Evolutionary conservation across 2,329 filamentous ascomycete species (phyloP).

Genomic region (Fusarium acutatum): DNA sequence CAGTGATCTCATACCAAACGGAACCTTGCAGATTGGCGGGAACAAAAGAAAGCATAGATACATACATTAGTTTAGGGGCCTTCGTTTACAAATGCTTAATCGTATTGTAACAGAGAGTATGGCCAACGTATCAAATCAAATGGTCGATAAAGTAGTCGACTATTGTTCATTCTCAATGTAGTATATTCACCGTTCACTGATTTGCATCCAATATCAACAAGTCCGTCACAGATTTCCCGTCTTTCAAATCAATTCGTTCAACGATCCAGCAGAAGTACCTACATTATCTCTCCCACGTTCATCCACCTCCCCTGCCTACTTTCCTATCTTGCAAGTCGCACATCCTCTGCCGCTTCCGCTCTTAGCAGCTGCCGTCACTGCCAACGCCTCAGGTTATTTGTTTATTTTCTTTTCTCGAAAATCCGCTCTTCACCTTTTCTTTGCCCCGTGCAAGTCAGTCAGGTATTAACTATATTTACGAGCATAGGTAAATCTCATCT

Average conservation of each 20-base stretch:
- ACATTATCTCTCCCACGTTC: background rate
- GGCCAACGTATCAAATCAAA: background rate
- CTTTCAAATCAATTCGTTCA: background rate
- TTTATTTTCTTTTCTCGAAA: background rate
- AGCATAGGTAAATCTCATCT: background rate
- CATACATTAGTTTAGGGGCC: background rate
- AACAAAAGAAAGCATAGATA: conserved; percentile 6
- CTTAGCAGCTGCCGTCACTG: background rate
- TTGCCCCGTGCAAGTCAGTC: background rate
- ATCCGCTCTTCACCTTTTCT: background rate
- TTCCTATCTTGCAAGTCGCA: background rate
- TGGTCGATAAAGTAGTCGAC: background rate
- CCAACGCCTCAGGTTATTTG: background rate
- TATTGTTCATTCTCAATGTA: background rate
- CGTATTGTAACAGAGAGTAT: background rate
- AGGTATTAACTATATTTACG: background rate
- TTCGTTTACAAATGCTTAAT: background rate
- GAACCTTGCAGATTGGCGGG: background rate
- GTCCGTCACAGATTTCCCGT: background rate
- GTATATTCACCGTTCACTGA: background rate
- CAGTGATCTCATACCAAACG: background rate
- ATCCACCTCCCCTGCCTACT: background rate
- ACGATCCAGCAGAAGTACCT: background rate
- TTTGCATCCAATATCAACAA: background rate
- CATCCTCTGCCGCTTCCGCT: background rate